Base-by-base conservation (phyloP, 1,284 basidiomycete genomes). In the Sparassis latifolia region DNA sequence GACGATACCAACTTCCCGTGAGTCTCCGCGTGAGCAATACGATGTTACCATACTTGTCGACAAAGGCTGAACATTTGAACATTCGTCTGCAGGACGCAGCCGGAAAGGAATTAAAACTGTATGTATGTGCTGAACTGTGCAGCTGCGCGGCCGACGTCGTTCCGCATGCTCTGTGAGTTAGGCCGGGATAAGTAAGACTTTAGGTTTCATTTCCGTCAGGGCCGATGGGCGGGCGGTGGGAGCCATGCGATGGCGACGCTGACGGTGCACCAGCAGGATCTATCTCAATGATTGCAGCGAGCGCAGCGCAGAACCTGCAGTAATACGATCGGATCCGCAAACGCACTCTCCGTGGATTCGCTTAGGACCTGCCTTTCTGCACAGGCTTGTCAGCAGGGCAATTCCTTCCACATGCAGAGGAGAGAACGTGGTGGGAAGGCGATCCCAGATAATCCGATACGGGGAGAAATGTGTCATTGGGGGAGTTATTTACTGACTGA, bases 391-490 rank as follows among this genome's bases (percentile, higher is more conserved):
- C 20, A 30, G 41, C 10, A 28, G 52, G 52, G 43, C n/a, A 10
- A 5, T 29, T 47, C 49, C 33, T 53, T 28, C 52, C 49, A 31
- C 12, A 50, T 53, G 31, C 39, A 48, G 51, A 44, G 35, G 30
- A 29, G 38, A 9, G 32, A 20, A 39, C 45, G 29, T 35, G 29
- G 38, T 45, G 50, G 33, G 37, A 32, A 45, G 49, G 41, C 51
- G 45, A 54, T 60, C 55, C 49, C 47, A 56, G 53, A 58, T 56
- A 46, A 50, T 45, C 52, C 54, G 55, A 55, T 55, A 55, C 52
- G 44, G 54, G 53, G 47, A 45, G 49, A 28, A 30, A 55, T 62
- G 60, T 61, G 58, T 63, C 60, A 62, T 47, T 45, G 47, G 51
- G 50, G 51, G 52, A 54, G 55, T 51, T 44, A 35, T 53, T 41